phyloP scores from a whole-genome alignment of 345 rosid species.

The Gossypioides kirkii region DNA sequence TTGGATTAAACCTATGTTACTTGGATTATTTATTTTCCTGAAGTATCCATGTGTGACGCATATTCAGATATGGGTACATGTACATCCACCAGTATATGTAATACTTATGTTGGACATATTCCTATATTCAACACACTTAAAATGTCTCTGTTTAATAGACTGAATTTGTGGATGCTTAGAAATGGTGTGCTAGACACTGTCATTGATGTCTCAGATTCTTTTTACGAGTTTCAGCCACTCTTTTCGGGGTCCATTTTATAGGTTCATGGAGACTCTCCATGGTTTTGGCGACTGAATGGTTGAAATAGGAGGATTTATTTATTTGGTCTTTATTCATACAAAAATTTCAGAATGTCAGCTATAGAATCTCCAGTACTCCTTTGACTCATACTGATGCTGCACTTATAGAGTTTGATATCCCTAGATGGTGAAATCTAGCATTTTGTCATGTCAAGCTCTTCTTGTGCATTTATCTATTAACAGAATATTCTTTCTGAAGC shows the following conservation, averaged over 20 bases:
- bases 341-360: not conserved
- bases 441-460: not conserved
- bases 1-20: not conserved
- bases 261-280: too few species aligned
- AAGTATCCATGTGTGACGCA: not conserved
- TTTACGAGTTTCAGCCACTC: not conserved
- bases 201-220: not conserved
- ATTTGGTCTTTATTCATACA: not conserved
- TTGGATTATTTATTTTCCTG: not conserved
- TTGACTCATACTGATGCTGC: not conserved
- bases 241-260: not conserved
- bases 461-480: not conserved
- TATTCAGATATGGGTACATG: not conserved
- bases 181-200: not conserved
- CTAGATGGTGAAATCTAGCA: not conserved
- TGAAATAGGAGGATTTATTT: too few species aligned
- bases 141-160: not conserved
- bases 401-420: not conserved
- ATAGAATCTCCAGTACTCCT: not conserved
- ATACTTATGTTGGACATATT: not conserved
- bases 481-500: not conserved
- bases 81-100: too few species aligned
- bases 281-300: too few species aligned
- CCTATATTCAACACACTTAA: not conserved
- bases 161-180: not conserved